Conservation (phyloP, 2,329 filamentous ascomycete species). For the Oidium heveae region DNA sequence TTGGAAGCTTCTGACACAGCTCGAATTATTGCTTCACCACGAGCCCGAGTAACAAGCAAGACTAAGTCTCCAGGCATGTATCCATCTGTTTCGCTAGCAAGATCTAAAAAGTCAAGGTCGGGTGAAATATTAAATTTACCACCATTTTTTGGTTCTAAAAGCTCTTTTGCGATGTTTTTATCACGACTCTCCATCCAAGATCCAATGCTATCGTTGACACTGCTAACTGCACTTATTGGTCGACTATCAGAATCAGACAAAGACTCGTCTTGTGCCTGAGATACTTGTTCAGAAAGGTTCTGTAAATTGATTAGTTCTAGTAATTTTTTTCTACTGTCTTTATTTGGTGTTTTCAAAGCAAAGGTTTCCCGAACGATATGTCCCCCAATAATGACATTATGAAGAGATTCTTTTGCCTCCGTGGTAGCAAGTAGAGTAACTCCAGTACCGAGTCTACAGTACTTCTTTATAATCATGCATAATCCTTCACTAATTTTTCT, state of each 20-base stretch:
- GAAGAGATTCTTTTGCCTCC: constrained; percentile 75
- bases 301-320: constrained; percentile 48
- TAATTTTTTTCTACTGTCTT: constrained; percentile 63
- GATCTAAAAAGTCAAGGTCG: constrained; percentile 69
- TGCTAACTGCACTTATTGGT: constrained; percentile 26
- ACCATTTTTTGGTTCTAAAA: constrained; percentile 26
- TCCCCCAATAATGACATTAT: constrained; percentile 71
- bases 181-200: constrained; percentile 41
- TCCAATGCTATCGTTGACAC: constrained; percentile 22
- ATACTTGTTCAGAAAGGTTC: constrained; percentile 15
- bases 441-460: constrained; percentile 53
- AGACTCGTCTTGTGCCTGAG: neutral
- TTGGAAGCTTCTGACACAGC: constrained; percentile 29
- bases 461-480: constrained; percentile 58
- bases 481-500: constrained; percentile 79
- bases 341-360: constrained; percentile 71
- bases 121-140: constrained; percentile 45
- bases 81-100: constrained; percentile 83
- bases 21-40: constrained; percentile 80
- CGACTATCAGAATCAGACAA: constrained; percentile 17
- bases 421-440: constrained; percentile 78
- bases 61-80: constrained; percentile 94
- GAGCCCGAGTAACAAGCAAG: constrained; percentile 61
- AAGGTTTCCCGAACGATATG: constrained; percentile 85
- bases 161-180: constrained; percentile 16